phyloP scores from a whole-genome alignment of 768 basidiomycete genomes.

The Kwoniella heveanensis region DNA sequence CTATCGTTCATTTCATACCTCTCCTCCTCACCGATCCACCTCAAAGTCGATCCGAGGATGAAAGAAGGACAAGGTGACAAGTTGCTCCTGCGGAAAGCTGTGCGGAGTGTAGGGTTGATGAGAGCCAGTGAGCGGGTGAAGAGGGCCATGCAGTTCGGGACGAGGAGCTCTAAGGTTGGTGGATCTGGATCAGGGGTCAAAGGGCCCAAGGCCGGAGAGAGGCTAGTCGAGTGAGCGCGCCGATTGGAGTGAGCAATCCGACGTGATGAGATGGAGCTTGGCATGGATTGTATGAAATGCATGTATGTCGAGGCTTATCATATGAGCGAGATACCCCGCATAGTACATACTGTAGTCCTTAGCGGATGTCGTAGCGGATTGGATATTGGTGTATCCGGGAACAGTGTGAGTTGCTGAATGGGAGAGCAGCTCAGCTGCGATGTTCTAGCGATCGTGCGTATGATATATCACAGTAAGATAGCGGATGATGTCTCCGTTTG shows the following conservation, averaged over 20 bases:
- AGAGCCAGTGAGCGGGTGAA: constrained; percentile 79
- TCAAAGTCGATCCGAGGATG: constrained; percentile 76
- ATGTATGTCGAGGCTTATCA: too few relatives aligned
- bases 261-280: too few relatives aligned
- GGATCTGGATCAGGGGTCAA: constrained; percentile 24
- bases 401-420: too few relatives aligned
- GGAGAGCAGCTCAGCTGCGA: too few relatives aligned
- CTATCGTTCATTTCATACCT: constrained; percentile 76
- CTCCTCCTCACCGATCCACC: constrained; percentile 73
- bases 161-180: constrained; percentile 51
- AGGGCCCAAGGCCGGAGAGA: constrained; percentile 25
- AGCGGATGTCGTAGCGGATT: too few relatives aligned
- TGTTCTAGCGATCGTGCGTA: too few relatives aligned
- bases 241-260: constrained; percentile 3
- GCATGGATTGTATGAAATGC: too few relatives aligned
- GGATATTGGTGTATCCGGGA: too few relatives aligned
- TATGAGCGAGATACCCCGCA: too few relatives aligned
- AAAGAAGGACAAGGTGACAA: constrained; percentile 86
- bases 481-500: too few relatives aligned
- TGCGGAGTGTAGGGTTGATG: constrained; percentile 70
- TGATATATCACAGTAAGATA: too few relatives aligned
- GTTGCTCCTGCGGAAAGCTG: constrained; percentile 72
- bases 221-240: constrained; percentile 14
- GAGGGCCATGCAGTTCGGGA: constrained; percentile 94
- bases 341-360: too few relatives aligned